phyloP scores from a whole-genome alignment of 2,329 filamentous ascomycete species.

The Fusarium verrucosum region DNA sequence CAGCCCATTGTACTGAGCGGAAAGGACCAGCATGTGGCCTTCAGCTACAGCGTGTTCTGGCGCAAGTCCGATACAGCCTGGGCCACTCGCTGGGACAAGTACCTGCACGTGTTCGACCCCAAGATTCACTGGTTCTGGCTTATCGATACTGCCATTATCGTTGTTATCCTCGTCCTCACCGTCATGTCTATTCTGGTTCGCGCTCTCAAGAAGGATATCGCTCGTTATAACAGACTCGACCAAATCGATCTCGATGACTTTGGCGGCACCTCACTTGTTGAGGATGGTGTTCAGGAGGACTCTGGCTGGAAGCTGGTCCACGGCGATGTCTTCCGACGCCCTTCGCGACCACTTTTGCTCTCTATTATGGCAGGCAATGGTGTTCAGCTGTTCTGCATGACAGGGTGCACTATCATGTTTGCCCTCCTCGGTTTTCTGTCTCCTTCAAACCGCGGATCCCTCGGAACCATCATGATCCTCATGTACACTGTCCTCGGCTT shows the following conservation, averaged over 20 bases:
- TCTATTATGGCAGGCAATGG: slow-evolving; percentile 92
- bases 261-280: slow-evolving; percentile 78
- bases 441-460: slow-evolving; percentile 91
- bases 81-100: slow-evolving; percentile 99
- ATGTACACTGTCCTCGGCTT: slow-evolving; percentile 94
- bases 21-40: slow-evolving; percentile 71
- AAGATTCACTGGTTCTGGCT: slow-evolving; percentile 99
- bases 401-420: slow-evolving; percentile 91
- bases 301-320: slow-evolving; percentile 99
- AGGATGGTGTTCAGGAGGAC: slow-evolving; percentile 96
- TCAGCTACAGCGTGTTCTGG: slow-evolving; percentile 95
- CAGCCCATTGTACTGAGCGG: slow-evolving; percentile 71
- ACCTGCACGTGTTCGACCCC: slow-evolving; percentile 94
- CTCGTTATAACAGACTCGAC: slow-evolving; percentile 93
- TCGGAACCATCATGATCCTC: slow-evolving; percentile 92
- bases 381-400: slow-evolving; percentile 97
- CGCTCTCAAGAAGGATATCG: slow-evolving; percentile 93
- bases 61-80: slow-evolving; percentile 83
- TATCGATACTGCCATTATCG: slow-evolving; percentile 94
- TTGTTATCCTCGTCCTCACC: slow-evolving; percentile 88
- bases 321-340: slow-evolving; percentile 94
- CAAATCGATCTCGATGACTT: slow-evolving; percentile 91
- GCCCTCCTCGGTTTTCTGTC: slow-evolving; percentile 94
- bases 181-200: slow-evolving; percentile 92
- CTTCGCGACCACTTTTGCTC: slow-evolving; percentile 82